Evolutionary conservation across 1,284 basidiomycete species (phyloP), one percentile per base, ranked within the genome.

Genomic region (Puccinia triticina): DNA sequence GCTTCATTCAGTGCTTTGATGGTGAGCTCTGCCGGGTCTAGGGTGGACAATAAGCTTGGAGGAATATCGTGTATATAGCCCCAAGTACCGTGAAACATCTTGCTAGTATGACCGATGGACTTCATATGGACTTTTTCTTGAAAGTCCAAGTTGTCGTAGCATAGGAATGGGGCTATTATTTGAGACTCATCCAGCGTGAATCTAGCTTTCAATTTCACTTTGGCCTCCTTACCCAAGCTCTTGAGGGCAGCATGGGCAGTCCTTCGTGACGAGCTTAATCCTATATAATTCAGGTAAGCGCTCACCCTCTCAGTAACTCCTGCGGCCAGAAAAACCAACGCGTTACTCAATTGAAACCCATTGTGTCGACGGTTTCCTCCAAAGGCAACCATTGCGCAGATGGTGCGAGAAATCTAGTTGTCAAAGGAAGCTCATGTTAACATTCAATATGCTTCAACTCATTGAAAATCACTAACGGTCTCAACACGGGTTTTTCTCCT

Each of bases 61-160:
- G 55, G 55, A 21, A 29, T 59, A 59, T 7, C 8, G 21, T 59
- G 55, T 7, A 59, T 59, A 21, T 59, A 59, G 10, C 29, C 55
- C 55, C 55, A 59, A 21, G 55, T 59, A 21, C 55, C 55, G 23
- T 59, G 55, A 29, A 59, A 59, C 55, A 59, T 59, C 21, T 59
- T 7, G 21, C 55, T 29, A 8, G 55, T 59, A 59, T 59, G 55
- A 5, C 23, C 21, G 23, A 59, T 29, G 5, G 55, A 59, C 21
- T 59, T 59, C 55, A 59, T 59, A 21, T 23, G 55, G 7, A 59
- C 55, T 21, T 59, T 59, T 29, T 59, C 55, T n/a, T 59, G 55
- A 21, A 59, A n/a, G 8, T 59, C 55, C 8, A 59, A 21, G 29
- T 59, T 59, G 8, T 59, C 29, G 55, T 59, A 59, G 21, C 55